Evolutionary conservation across 2,329 filamentous ascomycete genomes (phyloP).

Genomic region (Calycina herbarum): DNA sequence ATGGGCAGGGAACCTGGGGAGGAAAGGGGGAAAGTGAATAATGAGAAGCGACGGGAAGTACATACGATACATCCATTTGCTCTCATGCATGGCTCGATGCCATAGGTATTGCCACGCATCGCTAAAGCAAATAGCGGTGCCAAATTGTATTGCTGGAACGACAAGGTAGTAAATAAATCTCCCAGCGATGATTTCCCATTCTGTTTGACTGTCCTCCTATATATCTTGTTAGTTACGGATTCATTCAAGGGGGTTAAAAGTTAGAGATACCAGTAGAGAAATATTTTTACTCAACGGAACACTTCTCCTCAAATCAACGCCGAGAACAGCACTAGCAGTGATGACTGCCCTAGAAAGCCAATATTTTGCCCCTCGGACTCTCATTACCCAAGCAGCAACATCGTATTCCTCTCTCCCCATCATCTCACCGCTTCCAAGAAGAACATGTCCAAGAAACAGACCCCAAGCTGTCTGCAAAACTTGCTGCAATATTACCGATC

Average conservation of each 20-base stretch:
- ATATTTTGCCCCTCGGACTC: conserved; percentile 47
- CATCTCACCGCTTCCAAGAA: conserved; percentile 62
- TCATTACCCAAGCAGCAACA: conserved; percentile 83
- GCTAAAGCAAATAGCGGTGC: conserved; percentile 71
- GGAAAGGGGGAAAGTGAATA: no score
- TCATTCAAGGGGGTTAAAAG: conserved; percentile 24
- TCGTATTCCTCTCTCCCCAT: conserved; percentile 81
- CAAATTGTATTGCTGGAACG: conserved; percentile 76
- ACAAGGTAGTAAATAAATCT: conserved; percentile 76
- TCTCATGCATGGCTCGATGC: conserved; percentile 94
- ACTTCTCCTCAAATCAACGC: conserved; percentile 62
- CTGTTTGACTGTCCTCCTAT: neutral
- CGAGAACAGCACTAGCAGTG: conserved; percentile 72
- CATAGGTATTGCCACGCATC: conserved; percentile 99
- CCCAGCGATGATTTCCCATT: conserved; percentile 76
- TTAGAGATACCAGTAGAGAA: conserved; percentile 68
- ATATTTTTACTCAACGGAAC: conserved; percentile 49
- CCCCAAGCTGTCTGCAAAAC: conserved; percentile 79
- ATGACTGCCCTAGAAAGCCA: conserved; percentile 50
- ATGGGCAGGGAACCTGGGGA: no score
- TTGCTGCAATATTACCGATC: conserved; percentile 90
- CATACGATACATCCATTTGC: conserved; percentile 94
- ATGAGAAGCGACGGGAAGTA: neutral
- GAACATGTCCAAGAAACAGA: conserved; percentile 66
- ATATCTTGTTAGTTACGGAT: neutral